Percentiles rank a stretch among this genome's conserved stretches.
These are phyloP conservation scores for Pseudotsuga menziesii DNA, from an alignment of 75 land plant genomes.

Conservation along the genomic window DNA sequence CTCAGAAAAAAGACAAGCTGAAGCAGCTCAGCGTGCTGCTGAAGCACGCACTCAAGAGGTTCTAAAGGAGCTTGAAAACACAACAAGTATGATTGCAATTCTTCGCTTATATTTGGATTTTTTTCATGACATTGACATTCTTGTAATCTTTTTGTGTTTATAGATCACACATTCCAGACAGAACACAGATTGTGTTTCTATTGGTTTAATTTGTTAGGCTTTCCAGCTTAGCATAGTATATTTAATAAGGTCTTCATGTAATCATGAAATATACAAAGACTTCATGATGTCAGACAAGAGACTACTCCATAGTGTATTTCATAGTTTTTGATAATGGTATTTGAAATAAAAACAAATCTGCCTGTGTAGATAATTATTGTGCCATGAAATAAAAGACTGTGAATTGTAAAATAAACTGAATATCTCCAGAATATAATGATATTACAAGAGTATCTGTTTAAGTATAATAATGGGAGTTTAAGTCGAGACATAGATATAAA, in stretches of 20 bases:
- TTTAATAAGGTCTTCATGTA: neutral
- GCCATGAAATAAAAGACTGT: too few relatives aligned
- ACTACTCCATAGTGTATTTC: too few relatives aligned
- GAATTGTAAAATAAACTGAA: too few relatives aligned
- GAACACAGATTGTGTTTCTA: neutral
- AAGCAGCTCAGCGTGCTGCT: slow-evolving; percentile 75
- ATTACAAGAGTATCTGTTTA: too few relatives aligned
- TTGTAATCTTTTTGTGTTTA: neutral
- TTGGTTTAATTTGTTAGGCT: neutral
- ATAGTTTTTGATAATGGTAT: too few relatives aligned
- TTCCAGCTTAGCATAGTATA: neutral
- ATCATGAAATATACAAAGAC: neutral
- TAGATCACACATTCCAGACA: neutral
- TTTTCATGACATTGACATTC: too few relatives aligned
- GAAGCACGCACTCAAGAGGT: slow-evolving; percentile 78
- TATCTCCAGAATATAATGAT: too few relatives aligned
- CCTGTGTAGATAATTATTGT: too few relatives aligned
- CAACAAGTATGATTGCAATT: slow-evolving; percentile 59
- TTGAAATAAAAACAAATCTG: too few relatives aligned
- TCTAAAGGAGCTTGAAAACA: slow-evolving; percentile 87
- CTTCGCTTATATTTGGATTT: neutral
- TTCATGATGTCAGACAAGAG: neutral
- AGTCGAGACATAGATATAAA: neutral
- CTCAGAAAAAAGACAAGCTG: slow-evolving; percentile 86
- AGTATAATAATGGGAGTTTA: neutral